Evolutionary conservation across 116 monocot genomes (phyloP), one percentile per base, ranked within the genome.

Genomic region (Trichopus zeylanicus): DNA sequence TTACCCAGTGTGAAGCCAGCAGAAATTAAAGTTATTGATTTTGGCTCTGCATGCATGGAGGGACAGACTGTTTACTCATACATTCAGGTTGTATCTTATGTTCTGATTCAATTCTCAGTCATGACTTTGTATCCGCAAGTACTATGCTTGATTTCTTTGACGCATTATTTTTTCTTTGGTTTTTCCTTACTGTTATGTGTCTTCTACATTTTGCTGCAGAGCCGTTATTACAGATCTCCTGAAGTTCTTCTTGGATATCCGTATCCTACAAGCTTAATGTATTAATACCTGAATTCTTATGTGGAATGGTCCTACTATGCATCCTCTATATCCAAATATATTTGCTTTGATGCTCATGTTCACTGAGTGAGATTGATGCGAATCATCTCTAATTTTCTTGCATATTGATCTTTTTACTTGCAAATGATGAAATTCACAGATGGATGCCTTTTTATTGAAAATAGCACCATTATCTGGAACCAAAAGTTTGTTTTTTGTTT

Each of bases 11-110:
- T 76, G 42, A 85, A 91, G 59, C 85, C 85, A 54, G 21, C 70
- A 63, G 77, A 75, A 78, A 81, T 99, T 58, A 99, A 99, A 74
- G 70, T 99, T 25, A 99, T 99, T 82, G 99, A 99, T 70, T 99
- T 99, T 83, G 99, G 99, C 55, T 92, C 99, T 63, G 99, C 99
- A n/a, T 99, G 99, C 61, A 64, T 71, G 75, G 99, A 99, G 65
- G 82, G 76, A 7, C 74, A 61, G 46, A 99, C 88, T 25, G 70
- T 99, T 72, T 99, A 99, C 63, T 92, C 99, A 6, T 99, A 99
- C 61, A 99, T 99, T 67, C 99, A 99, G 99, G 99, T 92, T 54
- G 19, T 29, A 22, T 15, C 16, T 39, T 27, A 6, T 18, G 19
- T 18, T n/a, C 37, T 35, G 13, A 37, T 28, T 53, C 23, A 6